Conservation (phyloP, 2,329 filamentous ascomycete genomes). For the Fusarium sulawesiense region DNA sequence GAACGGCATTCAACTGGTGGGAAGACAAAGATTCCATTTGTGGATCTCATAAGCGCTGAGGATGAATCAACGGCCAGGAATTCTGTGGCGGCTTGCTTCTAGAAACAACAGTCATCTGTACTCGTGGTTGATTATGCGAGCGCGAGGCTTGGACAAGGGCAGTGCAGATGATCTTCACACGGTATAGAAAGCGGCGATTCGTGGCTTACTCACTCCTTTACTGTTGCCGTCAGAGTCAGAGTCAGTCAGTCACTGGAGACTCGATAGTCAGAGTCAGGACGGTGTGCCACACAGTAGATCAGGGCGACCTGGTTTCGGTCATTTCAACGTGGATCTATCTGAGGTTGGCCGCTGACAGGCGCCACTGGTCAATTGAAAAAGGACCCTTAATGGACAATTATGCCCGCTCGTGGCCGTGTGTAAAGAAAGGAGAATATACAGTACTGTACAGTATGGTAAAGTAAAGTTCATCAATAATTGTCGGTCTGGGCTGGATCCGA, state of each 20-base stretch:
- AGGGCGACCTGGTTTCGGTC: conserved; percentile 20
- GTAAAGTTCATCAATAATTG: background rate
- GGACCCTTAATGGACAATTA: conserved; percentile 29
- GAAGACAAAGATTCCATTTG: conserved; percentile 20
- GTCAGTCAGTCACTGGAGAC: background rate
- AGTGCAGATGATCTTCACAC: conserved; percentile 14
- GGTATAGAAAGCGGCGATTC: conserved; percentile 17
- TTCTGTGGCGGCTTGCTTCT: conserved; percentile 40
- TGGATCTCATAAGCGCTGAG: conserved; percentile 16
- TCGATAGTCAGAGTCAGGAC: conserved; percentile 27
- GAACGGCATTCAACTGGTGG: conserved; percentile 23
- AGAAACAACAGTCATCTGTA: conserved; percentile 15
- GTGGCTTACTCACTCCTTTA: background rate
- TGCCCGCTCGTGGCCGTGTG: conserved; percentile 23
- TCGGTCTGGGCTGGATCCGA: conserved; percentile 35
- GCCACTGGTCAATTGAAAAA: conserved; percentile 35
- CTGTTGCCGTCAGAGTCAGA: background rate
- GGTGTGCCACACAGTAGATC: conserved; percentile 38
- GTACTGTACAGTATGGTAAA: background rate
- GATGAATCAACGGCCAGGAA: conserved; percentile 35
- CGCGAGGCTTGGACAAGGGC: conserved; percentile 21
- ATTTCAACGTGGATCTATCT: conserved; percentile 38
- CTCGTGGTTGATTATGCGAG: conserved; percentile 13
- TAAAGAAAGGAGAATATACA: conserved; percentile 3
- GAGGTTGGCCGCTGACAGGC: conserved; percentile 34